Evolutionary conservation across 2,329 filamentous ascomycete genomes (phyloP).

Genomic region (Penicillium sclerotigenum): DNA sequence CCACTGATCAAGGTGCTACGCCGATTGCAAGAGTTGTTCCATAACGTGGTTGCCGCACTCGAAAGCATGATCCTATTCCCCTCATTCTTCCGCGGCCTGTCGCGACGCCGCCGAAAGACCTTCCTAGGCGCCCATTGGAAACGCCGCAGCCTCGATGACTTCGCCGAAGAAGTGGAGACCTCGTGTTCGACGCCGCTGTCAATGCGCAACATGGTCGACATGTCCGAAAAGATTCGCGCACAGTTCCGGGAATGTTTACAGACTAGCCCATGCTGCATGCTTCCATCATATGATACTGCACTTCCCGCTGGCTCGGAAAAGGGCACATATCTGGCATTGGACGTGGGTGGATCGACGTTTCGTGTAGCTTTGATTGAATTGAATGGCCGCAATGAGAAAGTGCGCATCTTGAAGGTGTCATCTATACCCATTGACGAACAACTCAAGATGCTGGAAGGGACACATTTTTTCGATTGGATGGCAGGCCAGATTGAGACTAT

Average conservation of each 20-base stretch:
- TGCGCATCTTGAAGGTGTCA: constrained; percentile 56
- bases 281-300: constrained; percentile 62
- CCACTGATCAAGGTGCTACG: constrained; percentile 40
- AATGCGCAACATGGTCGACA: constrained; percentile 38
- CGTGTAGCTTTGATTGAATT: constrained; percentile 60
- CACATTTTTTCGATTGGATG: constrained; percentile 66
- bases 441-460: constrained; percentile 54
- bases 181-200: constrained; percentile 39
- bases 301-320: constrained; percentile 58
- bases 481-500: constrained; percentile 57
- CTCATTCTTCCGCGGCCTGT: constrained; percentile 36
- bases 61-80: constrained; percentile 43
- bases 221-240: constrained; percentile 45
- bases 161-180: constrained; percentile 39
- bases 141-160: constrained; percentile 38
- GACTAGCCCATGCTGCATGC: constrained; percentile 59
- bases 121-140: constrained; percentile 36
- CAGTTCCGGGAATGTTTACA: constrained; percentile 56
- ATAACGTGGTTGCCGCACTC: constrained; percentile 39
- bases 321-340: constrained; percentile 60
- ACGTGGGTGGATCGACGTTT: constrained; percentile 66
- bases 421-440: constrained; percentile 56
- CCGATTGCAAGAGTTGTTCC: constrained; percentile 42
- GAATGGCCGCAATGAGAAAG: constrained; percentile 46
- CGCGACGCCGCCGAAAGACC: constrained; percentile 32